phyloP scores from a whole-genome alignment of 495 filamentous ascomycete genomes.

The Astrocystis sublimbata region DNA sequence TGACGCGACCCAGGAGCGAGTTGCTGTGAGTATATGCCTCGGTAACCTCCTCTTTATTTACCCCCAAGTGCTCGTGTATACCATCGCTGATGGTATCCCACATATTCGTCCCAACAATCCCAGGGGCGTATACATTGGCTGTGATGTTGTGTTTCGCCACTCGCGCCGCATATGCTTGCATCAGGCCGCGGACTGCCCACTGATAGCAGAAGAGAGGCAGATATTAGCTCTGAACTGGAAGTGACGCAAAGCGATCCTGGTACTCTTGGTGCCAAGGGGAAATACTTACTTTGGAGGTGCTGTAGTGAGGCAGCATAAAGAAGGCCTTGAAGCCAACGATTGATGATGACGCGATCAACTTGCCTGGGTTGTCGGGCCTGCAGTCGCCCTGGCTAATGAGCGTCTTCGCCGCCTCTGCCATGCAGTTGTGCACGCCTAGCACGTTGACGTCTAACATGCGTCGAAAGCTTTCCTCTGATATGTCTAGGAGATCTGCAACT shows the following conservation, averaged over 20 bases:
- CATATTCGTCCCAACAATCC: conserved; percentile 62
- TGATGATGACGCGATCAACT: conserved; percentile 56
- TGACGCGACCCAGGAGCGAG: conserved; percentile 52
- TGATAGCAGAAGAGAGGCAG: conserved; percentile 40
- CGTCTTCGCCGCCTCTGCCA: conserved; percentile 53
- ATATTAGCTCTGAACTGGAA: not conserved
- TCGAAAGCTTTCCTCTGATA: conserved; percentile 51
- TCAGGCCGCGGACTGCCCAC: conserved; percentile 61
- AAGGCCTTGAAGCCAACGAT: conserved; percentile 61
- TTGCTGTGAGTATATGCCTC: conserved; percentile 45
- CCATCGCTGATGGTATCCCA: conserved; percentile 61
- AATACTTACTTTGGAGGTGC: conserved; percentile 27
- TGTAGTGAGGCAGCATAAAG: conserved; percentile 54
- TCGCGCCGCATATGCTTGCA: conserved; percentile 59
- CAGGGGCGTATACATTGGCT: conserved; percentile 63
- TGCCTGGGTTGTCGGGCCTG: conserved; percentile 38
- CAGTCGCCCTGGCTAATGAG: conserved; percentile 50
- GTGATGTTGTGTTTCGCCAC: conserved; percentile 60
- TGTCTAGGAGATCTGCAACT: conserved; percentile 52
- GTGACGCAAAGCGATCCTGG: too few relatives aligned
- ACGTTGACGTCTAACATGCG: conserved; percentile 58
- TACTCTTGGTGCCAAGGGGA: too few relatives aligned
- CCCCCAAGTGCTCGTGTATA: conserved; percentile 46
- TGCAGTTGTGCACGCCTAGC: conserved; percentile 60
- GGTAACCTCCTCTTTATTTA: conserved; percentile 53